Conservation (phyloP, 2,329 filamentous ascomycete species). For the Xylaria sp. region DNA sequence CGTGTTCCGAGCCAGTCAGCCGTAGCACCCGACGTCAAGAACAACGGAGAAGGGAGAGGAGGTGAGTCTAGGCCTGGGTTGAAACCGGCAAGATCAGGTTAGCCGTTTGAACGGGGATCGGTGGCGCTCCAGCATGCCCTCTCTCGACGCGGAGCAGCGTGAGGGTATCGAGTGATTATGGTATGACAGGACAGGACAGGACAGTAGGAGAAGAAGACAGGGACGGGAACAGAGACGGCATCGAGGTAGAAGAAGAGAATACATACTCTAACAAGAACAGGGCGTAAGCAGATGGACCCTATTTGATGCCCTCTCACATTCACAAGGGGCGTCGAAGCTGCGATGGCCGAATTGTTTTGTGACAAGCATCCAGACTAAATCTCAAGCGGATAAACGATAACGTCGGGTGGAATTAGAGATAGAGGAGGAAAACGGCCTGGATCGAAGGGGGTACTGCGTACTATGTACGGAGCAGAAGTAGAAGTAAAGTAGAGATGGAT, state of each 20-base stretch:
- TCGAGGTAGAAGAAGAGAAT: too few relatives aligned
- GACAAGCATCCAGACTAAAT: constrained; percentile 11
- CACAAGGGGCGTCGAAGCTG: constrained; percentile 8
- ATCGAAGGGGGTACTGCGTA: constrained; percentile 13
- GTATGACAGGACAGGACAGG: not conserved
- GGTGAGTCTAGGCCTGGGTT: not conserved
- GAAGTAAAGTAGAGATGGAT: not conserved
- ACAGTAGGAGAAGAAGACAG: not conserved
- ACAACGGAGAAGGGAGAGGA: constrained; percentile 4
- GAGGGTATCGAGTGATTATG: constrained; percentile 9
- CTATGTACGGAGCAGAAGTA: not conserved
- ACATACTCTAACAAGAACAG: not conserved
- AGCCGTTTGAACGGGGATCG: not conserved
- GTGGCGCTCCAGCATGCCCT: constrained; percentile 8
- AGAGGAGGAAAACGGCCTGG: constrained; percentile 16
- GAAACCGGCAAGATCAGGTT: constrained; percentile 1
- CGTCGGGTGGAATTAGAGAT: constrained; percentile 16
- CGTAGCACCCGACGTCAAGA: constrained; percentile 27
- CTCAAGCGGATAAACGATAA: constrained; percentile 11
- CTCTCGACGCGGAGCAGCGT: constrained; percentile 1
- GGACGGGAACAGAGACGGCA: not conserved
- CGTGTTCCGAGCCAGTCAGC: constrained; percentile 41
- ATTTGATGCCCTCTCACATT: constrained; percentile 9
- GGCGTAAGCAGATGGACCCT: constrained; percentile 6
- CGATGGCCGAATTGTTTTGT: constrained; percentile 2